Evolutionary conservation across 192 early-diverging fungal species (phyloP).

Genomic region (Coemansia sp.): DNA sequence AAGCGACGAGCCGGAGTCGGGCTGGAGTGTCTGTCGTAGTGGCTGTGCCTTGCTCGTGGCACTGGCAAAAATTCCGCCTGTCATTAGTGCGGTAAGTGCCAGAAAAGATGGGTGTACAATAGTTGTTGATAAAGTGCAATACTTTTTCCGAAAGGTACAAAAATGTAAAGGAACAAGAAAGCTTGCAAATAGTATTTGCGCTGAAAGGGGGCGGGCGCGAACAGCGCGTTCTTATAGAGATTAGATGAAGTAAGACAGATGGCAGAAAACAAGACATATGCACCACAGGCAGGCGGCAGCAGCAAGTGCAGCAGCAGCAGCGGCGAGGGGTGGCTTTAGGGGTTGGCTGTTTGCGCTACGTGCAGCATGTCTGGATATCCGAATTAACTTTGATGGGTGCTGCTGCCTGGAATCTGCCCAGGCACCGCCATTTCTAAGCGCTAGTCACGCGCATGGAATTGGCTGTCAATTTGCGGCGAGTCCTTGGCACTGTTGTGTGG

Average conservation of each 20-base stretch:
- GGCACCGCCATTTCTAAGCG: too few relatives aligned
- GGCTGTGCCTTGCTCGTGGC: slow-evolving; percentile 10
- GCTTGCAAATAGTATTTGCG: background rate
- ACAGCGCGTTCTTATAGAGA: background rate
- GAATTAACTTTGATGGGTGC: slow-evolving; percentile 3
- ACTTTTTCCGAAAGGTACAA: background rate
- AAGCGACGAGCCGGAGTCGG: slow-evolving; percentile 1
- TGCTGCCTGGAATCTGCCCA: too few relatives aligned
- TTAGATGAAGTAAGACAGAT: background rate
- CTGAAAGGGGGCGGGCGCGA: background rate
- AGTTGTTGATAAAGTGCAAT: too few relatives aligned
- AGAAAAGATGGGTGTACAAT: background rate
- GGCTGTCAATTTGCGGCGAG: too few relatives aligned
- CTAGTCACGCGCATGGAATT: too few relatives aligned
- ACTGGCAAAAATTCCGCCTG: background rate
- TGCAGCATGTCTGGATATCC: background rate
- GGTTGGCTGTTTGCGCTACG: too few relatives aligned
- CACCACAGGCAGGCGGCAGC: background rate
- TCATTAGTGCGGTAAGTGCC: background rate
- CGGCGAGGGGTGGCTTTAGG: background rate
- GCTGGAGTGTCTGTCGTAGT: background rate
- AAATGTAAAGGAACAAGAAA: background rate
- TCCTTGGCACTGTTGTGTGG: too few relatives aligned
- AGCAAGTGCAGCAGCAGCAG: background rate
- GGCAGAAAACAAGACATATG: background rate